Conservation (phyloP, 148 eudicot genomes). For the Heliamphora exappendiculata region DNA sequence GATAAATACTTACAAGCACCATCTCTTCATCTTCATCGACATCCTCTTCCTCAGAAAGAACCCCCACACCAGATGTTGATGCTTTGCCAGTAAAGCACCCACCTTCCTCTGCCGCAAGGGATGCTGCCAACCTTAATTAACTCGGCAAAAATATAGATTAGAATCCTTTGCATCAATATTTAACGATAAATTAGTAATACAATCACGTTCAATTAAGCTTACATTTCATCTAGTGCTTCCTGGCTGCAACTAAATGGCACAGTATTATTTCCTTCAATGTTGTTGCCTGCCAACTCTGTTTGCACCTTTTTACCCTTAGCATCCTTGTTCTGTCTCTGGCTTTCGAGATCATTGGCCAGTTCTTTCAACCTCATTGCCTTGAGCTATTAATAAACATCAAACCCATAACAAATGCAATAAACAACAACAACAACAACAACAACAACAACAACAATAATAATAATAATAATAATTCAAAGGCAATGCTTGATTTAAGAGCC, state of each 20-base stretch:
- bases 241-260: constrained; percentile 30
- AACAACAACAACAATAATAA: not conserved
- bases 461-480: too few species aligned
- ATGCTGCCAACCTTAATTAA: constrained; percentile 85
- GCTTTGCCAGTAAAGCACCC: constrained; percentile 30
- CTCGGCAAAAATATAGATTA: constrained; percentile 13
- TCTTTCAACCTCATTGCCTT: constrained; percentile 66
- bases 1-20: constrained; percentile 50
- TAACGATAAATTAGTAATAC: not conserved
- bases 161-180: not conserved
- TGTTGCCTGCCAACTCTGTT: constrained; percentile 15
- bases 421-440: not conserved
- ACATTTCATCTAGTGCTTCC: constrained; percentile 75
- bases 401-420: not conserved
- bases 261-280: constrained; percentile 13
- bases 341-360: constrained; percentile 56
- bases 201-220: constrained; percentile 23
- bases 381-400: constrained; percentile 37
- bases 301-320: constrained; percentile 59
- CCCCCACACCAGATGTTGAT: constrained; percentile 38
- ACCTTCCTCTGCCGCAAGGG: constrained; percentile 72
- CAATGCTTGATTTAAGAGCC: not conserved
- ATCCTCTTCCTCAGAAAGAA: constrained; percentile 39
- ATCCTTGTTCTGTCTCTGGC: constrained; percentile 48
- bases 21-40: constrained; percentile 78